Conservation (phyloP, 441 rosid species). For the Melastoma candidum region DNA sequence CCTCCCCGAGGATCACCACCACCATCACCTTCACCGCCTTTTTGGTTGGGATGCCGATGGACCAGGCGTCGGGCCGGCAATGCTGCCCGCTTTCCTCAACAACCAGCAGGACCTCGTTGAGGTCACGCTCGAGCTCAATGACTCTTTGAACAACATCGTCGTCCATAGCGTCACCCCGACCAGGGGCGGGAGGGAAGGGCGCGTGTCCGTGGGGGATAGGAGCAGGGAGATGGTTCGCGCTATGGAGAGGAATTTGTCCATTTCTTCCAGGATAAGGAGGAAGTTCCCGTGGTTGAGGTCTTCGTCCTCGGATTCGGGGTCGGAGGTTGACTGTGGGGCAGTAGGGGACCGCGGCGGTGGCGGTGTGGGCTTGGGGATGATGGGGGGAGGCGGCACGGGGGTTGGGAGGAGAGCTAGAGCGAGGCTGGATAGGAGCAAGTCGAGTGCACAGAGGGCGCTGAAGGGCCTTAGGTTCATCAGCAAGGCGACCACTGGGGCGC, state of each 20-base stretch:
- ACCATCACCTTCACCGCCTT: neutral
- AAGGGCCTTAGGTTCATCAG: slow-evolving; percentile 71
- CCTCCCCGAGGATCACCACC: slow-evolving; percentile 24
- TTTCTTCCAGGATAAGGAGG: slow-evolving; percentile 47
- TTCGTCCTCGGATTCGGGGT: slow-evolving; percentile 27
- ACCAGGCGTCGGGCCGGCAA: slow-evolving; percentile 51
- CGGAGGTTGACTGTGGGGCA: slow-evolving; percentile 21
- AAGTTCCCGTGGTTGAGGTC: slow-evolving; percentile 57
- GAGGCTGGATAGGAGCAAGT: slow-evolving; percentile 48
- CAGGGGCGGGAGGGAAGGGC: neutral
- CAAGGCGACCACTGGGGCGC: slow-evolving; percentile 31
- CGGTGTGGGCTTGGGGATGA: neutral
- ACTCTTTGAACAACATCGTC: slow-evolving; percentile 33
- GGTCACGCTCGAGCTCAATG: slow-evolving; percentile 65
- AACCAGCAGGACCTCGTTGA: slow-evolving; percentile 56
- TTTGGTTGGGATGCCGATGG: slow-evolving; percentile 8
- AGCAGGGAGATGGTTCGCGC: slow-evolving; percentile 1
- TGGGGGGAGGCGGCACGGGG: slow-evolving; percentile 19
- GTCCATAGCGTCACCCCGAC: slow-evolving; percentile 60
- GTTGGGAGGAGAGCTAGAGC: slow-evolving; percentile 54
- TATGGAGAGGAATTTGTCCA: slow-evolving; percentile 42
- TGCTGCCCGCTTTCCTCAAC: slow-evolving; percentile 74
- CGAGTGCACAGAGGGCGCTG: slow-evolving; percentile 72
- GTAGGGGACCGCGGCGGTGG: too few species aligned
- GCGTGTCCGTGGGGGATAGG: neutral